Evolutionary conservation across 805 yeast species (phyloP), one percentile per base, ranked within the genome.

Genomic region (Candida suzukii): DNA sequence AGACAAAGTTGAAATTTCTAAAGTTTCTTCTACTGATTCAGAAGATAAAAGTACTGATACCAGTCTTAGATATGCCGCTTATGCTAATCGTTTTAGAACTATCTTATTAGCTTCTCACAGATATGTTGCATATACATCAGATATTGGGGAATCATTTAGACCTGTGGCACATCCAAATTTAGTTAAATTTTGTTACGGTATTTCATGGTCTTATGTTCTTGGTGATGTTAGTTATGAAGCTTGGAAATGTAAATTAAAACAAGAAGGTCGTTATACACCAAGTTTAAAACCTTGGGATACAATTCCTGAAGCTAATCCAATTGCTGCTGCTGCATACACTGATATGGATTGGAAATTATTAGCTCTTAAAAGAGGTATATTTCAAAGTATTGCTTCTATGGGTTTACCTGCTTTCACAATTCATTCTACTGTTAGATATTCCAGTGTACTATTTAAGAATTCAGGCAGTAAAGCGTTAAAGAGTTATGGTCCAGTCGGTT

Each of bases 401-500:
- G 91, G 86, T 14, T 68, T 85, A 33, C 95, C 95, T 10, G 95
- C 95, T 3, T 78, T 84, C 60, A 85, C 95, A 5, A 85, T 85
- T 51, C 95, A 85, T 57, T 71, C 83, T 2, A 67, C 80, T 5
- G 95, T 85, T 32, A 71, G 81, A 49, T 83, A 84, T 55, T 76
- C 88, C 2, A 80, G 86, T 2, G 42, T 64, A 18, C 61, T 78
- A 25, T 76, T 86, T 57, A 79, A 79, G 57, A 77, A 79, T 56
- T 58, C 73, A 39, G 63, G 67, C 37, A 70, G 67, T 44, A 67
- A 68, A 41, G 43, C 63, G 1, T 40, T 85, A 44, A 74, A 73
- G 51, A 67, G 78, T 0, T 83, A 75, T 59, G 90, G 90, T 4
- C 95, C 95, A 1, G 90, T 84, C 24, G 85, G 71, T n/a, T 48